Base-by-base conservation (phyloP, 1,284 basidiomycete species). In the Marasmius tenuissimus region DNA sequence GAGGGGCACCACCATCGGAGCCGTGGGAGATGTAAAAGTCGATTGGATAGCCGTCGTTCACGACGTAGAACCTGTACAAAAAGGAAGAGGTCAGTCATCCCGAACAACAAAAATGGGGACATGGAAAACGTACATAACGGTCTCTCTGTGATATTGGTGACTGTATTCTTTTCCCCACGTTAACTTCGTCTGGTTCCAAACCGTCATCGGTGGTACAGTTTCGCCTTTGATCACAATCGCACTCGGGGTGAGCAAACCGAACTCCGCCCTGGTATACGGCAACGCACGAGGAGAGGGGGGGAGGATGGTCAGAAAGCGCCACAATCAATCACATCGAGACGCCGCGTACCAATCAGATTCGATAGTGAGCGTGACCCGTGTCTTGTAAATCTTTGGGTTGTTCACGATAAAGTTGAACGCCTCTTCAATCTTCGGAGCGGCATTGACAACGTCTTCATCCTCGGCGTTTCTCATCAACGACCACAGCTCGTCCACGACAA, bases 1-100 rank as follows among this genome's bases (percentile, higher is more conserved):
- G 40, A 42, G 40, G 40, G 4, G 35, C 40, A n/a, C 16, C 22
- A 8, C 55, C 42, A 22, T 50, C 42, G 3, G 37, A 48, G 39
- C 60, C 55, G 35, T 61, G 60, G 14, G 60, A 61, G 34, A 56
- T 61, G 39, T 61, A 61, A 50, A 61, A 61, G 37, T 61, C 60
- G 37, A 61, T 50, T 18, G 55, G 60, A 48, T 54, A 61, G 16
- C 60, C 60, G 42, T 61, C 60, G 42, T 61, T 61, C 42, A 61
- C 47, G 11, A 57, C 54, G 11, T 45, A 57, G 54, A 56, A 57
- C 14, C 47, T 47, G 45, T 50, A 14, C 3, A 16, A 11, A 55
- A 42, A 33, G n/a, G 16, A 10, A n/a, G n/a, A n/a, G n/a, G n/a
- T n/a, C n/a, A n/a, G n/a, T n/a, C n/a, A n/a, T n/a, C n/a, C n/a